Percentiles rank a stretch among this genome's conserved stretches.
Evolutionary conservation across 257 asterid genomes (phyloP).

Genomic region (Przewalskia tangutica): DNA sequence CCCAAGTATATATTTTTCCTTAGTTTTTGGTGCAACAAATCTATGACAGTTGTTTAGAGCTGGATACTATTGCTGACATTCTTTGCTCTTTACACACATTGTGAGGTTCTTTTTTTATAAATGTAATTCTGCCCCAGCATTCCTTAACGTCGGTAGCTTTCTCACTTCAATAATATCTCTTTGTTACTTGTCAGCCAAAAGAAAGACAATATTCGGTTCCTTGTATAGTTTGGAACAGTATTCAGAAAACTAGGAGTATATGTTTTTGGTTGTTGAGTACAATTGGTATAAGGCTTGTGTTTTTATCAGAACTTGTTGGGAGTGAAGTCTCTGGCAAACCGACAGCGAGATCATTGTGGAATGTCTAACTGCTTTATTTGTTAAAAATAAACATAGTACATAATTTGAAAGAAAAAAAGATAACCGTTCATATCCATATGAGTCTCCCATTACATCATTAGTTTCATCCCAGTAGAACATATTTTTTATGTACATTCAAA

Average conservation of each 20-base stretch:
- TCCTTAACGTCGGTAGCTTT: background rate
- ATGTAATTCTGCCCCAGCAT: background rate
- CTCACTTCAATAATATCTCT: background rate
- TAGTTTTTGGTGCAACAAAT: background rate
- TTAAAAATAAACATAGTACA: background rate
- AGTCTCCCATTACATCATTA: background rate
- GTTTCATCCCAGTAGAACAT: background rate
- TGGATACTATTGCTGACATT: background rate
- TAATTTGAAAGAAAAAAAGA: background rate
- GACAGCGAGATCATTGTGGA: background rate
- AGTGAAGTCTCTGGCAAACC: background rate
- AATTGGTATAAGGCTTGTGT: background rate
- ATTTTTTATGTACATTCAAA: background rate
- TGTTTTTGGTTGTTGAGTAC: background rate
- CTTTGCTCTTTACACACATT: background rate
- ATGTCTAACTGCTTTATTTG: background rate
- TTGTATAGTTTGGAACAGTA: background rate
- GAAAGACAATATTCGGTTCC: background rate
- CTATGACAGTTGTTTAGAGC: background rate
- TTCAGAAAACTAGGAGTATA: background rate
- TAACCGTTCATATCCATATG: background rate
- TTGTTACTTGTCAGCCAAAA: background rate
- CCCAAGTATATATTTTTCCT: background rate
- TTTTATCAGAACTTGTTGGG: background rate
- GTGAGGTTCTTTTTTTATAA: background rate